Conservation (phyloP, 164 flowering plant species). For the Macadamia integrifolia region DNA sequence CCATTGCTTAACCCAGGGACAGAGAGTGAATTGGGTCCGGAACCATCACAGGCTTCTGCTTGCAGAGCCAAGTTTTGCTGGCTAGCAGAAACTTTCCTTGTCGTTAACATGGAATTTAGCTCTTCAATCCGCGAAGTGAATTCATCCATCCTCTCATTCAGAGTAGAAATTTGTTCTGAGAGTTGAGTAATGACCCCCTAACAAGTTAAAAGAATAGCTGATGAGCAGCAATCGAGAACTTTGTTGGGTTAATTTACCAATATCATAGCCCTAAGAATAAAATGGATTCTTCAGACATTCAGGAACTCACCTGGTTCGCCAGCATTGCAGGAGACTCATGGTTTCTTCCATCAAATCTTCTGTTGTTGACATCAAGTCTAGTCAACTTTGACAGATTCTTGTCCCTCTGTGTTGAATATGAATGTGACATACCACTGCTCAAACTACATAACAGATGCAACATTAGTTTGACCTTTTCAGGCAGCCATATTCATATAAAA, state of each 20-base stretch:
- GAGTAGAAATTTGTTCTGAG: conserved; percentile 83
- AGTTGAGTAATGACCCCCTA: conserved; percentile 74
- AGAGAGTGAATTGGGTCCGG: conserved; percentile 68
- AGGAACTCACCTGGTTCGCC: conserved; percentile 47
- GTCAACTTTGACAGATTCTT: conserved; percentile 49
- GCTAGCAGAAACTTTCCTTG: conserved; percentile 40
- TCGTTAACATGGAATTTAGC: conserved; percentile 58
- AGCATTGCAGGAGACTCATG: conserved; percentile 33
- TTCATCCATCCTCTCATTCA: conserved; percentile 89
- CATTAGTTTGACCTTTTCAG: background rate
- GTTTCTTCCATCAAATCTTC: conserved; percentile 46
- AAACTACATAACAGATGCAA: background rate
- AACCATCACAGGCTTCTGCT: conserved; percentile 74
- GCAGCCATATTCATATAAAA: background rate
- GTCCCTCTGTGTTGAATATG: conserved; percentile 73
- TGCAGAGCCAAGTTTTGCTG: conserved; percentile 59
- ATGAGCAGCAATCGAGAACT: background rate
- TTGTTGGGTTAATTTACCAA: too few relatives aligned
- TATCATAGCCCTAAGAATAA: background rate
- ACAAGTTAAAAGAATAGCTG: conserved; percentile 8
- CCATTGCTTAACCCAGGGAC: conserved; percentile 66
- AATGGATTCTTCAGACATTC: background rate
- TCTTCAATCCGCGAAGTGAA: conserved; percentile 78
- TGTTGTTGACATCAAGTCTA: conserved; percentile 25
- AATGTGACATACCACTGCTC: conserved; percentile 73